Evolutionary conservation across 2,329 filamentous ascomycete species (phyloP), one percentile per base, ranked within the genome.

Genomic region (Nemania serpens): DNA sequence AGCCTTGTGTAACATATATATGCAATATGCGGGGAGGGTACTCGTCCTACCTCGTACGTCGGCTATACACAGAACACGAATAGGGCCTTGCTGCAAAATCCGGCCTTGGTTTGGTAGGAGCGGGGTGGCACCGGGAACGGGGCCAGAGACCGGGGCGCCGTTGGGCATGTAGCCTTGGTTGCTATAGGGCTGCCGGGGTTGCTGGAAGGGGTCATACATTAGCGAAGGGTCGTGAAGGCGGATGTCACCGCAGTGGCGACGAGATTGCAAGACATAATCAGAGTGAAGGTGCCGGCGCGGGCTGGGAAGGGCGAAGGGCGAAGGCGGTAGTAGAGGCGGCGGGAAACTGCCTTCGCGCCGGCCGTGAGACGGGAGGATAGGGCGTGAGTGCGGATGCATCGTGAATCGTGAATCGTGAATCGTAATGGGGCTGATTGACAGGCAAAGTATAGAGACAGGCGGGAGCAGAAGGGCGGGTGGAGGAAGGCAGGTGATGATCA

Each of bases 61-160:
- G 65, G 88, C 88, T 74, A 90, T 86, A 75, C 88, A 90, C 55
- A 90, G 81, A 55, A 90, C 83, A 76, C 88, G 81, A 64, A 88
- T 84, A 42, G 86, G 85, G 17, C 87, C 87, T 56, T 82, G 85
- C 74, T 89, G 85, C 71, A 89, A 80, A 66, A 89, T 75, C 66
- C 87, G 84, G 62, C 87, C 87, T 74, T 89, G 86, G 75, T 89
- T 89, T 58, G 87, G 87, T 61, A 89, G 79, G 57, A 89, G 83
- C 66, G 87, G 87, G 45, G 84, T 82, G 67, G 86, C 86, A 72
- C 86, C 86, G 42, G 84, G 79, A 66, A 82, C 83, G 61, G 80
- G 68, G 57, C 69, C 76, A 46, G 84, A 75, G 64, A 79, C 77
- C 59, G 78, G 76, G 66, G 81, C 83, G 73, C 86, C 87, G 77